A percentile compares a stretch with the other conserved stretches of the same genome.
Evolutionary conservation across 2,329 filamentous ascomycete species (phyloP).

Genomic region (Aspergillus puulaauensis): DNA sequence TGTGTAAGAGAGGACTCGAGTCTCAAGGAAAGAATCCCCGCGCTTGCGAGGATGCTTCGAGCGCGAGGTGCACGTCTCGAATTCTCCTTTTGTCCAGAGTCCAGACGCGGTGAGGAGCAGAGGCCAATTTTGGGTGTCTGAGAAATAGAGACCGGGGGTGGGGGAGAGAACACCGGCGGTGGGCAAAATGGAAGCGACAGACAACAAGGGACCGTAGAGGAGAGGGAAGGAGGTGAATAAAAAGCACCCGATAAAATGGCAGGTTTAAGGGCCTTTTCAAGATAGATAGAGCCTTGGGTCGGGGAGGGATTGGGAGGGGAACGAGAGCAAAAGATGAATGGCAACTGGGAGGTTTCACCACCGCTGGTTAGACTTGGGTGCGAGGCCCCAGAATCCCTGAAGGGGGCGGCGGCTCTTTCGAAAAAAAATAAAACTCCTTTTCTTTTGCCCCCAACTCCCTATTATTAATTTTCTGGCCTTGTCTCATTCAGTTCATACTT

Average conservation of each 20-base stretch:
- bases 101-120: conserved; percentile 11
- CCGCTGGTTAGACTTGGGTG: background rate
- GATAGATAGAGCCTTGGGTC: conserved; percentile 5
- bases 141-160: conserved; percentile 1
- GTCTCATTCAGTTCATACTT: background rate
- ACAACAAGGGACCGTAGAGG: background rate
- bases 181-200: background rate
- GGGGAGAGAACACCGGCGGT: background rate
- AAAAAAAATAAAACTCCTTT: background rate
- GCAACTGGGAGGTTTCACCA: conserved; percentile 16
- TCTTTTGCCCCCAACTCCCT: background rate
- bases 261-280: conserved; percentile 3
- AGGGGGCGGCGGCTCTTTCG: conserved; percentile 12
- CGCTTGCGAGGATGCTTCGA: conserved; percentile 16
- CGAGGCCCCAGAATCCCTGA: conserved; percentile 11
- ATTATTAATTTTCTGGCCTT: background rate
- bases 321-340: conserved; percentile 14
- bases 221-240: conserved; percentile 11
- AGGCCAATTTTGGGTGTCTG: background rate
- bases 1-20: background rate
- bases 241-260: background rate
- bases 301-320: conserved; percentile 10
- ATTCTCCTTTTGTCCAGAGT: conserved; percentile 7
- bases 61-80: conserved; percentile 16
- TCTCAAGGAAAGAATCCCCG: conserved; percentile 12